Conservation (phyloP, 257 asterid species). For the Echium plantagineum region DNA sequence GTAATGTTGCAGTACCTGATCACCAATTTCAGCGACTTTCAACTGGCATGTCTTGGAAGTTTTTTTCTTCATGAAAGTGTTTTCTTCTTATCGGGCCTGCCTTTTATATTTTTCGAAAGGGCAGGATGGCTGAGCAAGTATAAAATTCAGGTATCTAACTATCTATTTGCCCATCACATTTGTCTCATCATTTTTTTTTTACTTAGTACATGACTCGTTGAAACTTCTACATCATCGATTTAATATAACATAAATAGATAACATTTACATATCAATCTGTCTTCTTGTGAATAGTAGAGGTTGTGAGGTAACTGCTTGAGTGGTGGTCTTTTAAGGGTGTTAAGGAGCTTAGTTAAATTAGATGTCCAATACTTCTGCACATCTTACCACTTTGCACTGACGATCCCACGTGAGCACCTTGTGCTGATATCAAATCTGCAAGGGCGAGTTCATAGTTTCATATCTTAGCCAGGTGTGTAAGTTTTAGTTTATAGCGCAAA, state of each 20-base stretch:
- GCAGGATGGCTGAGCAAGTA: constrained; percentile 97
- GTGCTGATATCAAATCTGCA: not conserved
- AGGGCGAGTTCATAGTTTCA: not conserved
- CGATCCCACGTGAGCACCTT: not conserved
- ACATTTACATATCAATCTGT: no score
- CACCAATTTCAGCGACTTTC: constrained; percentile 71
- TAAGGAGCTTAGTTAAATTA: not conserved
- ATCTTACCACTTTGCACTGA: not conserved
- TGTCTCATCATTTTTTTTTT: not conserved
- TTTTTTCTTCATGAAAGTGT: constrained; percentile 89
- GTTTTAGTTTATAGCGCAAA: not conserved
- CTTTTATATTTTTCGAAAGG: constrained; percentile 71
- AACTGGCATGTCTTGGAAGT: constrained; percentile 93
- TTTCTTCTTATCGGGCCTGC: constrained; percentile 94
- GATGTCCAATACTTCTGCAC: not conserved
- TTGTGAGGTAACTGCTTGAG: not conserved
- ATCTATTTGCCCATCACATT: not conserved
- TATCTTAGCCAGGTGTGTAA: no score
- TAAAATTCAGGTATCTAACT: constrained; percentile 70
- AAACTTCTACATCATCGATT: not conserved
- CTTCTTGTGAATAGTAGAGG: no score
- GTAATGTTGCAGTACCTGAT: constrained; percentile 65
- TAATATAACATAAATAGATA: no score
- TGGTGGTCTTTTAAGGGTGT: not conserved
- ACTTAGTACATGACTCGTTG: not conserved